These are phyloP conservation scores for Escallonia rubra DNA, from an alignment of 129 eudicot species.

Conservation along the genomic window DNA sequence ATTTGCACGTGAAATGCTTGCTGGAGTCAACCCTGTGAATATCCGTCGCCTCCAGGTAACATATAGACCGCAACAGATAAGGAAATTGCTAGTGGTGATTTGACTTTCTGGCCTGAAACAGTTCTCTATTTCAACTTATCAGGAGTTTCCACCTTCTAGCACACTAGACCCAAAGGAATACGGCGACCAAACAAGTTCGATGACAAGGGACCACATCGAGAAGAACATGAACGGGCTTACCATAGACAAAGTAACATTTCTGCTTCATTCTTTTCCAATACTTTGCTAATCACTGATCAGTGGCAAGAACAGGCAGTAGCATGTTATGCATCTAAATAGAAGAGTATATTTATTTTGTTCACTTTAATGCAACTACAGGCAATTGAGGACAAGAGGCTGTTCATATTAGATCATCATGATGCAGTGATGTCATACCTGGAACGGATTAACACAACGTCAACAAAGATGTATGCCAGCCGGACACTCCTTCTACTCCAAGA, in stretches of 20 bases:
- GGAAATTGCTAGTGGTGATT: neutral
- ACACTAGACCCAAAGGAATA: constrained; percentile 9
- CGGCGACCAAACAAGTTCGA: constrained; percentile 16
- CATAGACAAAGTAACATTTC: constrained; percentile 1
- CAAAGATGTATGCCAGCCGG: constrained; percentile 17
- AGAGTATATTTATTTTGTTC: neutral
- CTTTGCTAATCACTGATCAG: too few relatives aligned
- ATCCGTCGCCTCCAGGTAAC: constrained; percentile 44
- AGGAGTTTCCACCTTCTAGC: constrained; percentile 18
- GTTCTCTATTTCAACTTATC: neutral
- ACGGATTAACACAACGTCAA: constrained; percentile 8
- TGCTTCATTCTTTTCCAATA: too few relatives aligned
- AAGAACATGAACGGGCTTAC: constrained; percentile 13
- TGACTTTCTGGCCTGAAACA: neutral
- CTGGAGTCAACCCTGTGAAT: constrained; percentile 52
- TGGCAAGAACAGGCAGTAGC: neutral
- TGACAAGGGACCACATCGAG: constrained; percentile 11
- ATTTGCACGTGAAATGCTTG: constrained; percentile 60
- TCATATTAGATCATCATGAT: constrained; percentile 23
- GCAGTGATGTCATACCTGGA: constrained; percentile 22
- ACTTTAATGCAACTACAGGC: constrained; percentile 10
- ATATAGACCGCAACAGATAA: neutral
- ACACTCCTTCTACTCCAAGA: constrained; percentile 12
- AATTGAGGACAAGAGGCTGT: constrained; percentile 9
- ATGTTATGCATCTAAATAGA: neutral